Evolutionary conservation across 345 rosid genomes (phyloP), one percentile per base, ranked within the genome.

Genomic region (Lepidium didymum): DNA sequence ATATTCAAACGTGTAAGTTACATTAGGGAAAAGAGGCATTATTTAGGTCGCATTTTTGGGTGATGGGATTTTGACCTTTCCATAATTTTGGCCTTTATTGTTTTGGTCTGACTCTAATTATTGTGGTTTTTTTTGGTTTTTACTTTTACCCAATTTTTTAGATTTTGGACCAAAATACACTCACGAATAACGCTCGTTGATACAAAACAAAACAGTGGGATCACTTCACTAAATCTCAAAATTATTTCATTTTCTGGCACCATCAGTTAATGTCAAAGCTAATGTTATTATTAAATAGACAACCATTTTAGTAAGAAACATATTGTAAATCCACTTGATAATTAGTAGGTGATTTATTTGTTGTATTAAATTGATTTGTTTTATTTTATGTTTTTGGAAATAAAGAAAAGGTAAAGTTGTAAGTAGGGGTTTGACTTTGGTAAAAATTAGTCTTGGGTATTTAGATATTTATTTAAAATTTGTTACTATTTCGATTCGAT

Each of bases 11-110:
- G 75, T 36, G 45, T 16, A 16, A 19, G 33, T 36, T 31, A 29
- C 70, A 59, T 47, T 14, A 38, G 45, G 21, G 11, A 65, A 11
- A 18, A 9, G 59, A 33, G 40, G 53, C 65, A 37, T 8, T 12
- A 15, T 45, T 29, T 36, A 33, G 50, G 70, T 55, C 64, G 60
- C 61, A 31, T 73, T 49, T 49, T 56, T 0, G 36, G 53, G 42
- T 71, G 64, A 55, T 56, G 60, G 10, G 77, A 41, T 49, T 73
- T 73, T 65, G 72, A 65, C 72, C 59, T 73, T 73, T 73, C 37
- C 54, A 42, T 19, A 19, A 1, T 21, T 49, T 36, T 1, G 10
- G 9, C 12, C 12, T 46, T 64, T 47, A 15, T 56, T 62, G 59
- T 5, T 72, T 56, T 56, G 77, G 64, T 71, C 21, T 6, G 56